Percentiles rank a stretch among this genome's conserved stretches.
phyloP scores from a whole-genome alignment of 1,139 yeast genomes.

The Saccharomyces uvarum region DNA sequence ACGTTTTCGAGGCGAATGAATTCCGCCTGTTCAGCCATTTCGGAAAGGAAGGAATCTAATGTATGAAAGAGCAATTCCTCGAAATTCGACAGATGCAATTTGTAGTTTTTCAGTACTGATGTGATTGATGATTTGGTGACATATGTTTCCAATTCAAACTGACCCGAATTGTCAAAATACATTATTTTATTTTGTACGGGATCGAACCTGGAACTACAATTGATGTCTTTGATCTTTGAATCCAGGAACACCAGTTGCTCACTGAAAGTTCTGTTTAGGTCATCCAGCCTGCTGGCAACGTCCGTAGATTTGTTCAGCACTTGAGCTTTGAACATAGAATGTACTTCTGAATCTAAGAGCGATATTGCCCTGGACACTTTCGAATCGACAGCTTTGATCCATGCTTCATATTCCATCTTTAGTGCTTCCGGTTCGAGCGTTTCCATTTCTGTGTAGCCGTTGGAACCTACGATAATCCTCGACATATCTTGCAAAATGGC shows the following conservation, averaged over 20 bases:
- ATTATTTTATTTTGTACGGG: slow-evolving; percentile 36
- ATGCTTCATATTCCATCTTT: slow-evolving; percentile 9
- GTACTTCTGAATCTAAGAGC: neutral
- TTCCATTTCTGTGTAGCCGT: neutral
- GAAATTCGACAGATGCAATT: slow-evolving; percentile 26
- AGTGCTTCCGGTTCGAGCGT: neutral
- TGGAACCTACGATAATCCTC: neutral
- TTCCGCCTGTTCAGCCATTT: slow-evolving; percentile 29
- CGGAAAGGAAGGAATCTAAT: neutral
- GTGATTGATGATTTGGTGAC: slow-evolving; percentile 55
- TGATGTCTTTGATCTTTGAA: slow-evolving; percentile 38
- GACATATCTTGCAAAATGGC: neutral
- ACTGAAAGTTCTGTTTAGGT: neutral
- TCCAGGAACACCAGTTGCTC: neutral
- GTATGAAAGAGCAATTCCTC: neutral
- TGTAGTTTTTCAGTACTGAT: slow-evolving; percentile 36
- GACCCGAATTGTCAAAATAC: slow-evolving; percentile 32
- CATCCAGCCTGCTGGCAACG: neutral
- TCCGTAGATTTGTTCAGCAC: neutral
- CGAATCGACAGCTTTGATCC: slow-evolving; percentile 6
- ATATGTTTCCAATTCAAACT: slow-evolving; percentile 30
- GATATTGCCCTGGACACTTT: neutral
- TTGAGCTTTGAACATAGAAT: neutral
- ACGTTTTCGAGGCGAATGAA: slow-evolving; percentile 46
- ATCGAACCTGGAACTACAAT: slow-evolving; percentile 41